These are phyloP conservation scores for Acacia confusa DNA, from an alignment of 306 rosid species.

Conservation along the genomic window DNA sequence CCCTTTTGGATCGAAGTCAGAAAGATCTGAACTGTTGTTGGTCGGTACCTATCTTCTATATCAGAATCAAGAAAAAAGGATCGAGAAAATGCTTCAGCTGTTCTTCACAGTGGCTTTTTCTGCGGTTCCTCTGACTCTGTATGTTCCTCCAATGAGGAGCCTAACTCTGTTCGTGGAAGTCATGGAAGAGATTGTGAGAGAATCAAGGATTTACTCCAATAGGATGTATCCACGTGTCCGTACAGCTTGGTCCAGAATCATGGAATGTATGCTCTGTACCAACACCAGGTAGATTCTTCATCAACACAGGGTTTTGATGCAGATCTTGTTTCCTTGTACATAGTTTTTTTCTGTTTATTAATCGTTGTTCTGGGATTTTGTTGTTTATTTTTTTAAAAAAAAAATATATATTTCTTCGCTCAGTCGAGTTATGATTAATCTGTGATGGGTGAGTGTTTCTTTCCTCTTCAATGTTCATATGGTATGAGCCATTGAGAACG, in stretches of 20 bases:
- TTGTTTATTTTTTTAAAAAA: not conserved
- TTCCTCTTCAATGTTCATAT: not conserved
- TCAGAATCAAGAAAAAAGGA: not conserved
- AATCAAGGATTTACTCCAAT: constrained; percentile 48
- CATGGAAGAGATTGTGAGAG: constrained; percentile 58
- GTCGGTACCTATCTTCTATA: not conserved
- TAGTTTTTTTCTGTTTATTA: not conserved
- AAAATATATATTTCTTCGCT: not conserved
- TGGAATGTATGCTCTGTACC: constrained; percentile 60
- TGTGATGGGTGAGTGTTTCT: not conserved
- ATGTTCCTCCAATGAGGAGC: constrained; percentile 80
- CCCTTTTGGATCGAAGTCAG: not conserved
- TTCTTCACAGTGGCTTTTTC: constrained; percentile 81
- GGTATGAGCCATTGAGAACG: not conserved
- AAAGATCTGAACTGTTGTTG: constrained; percentile 8
- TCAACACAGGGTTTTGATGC: not conserved
- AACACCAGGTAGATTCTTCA: constrained; percentile 50
- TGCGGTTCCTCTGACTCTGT: constrained; percentile 74
- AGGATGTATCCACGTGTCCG: constrained; percentile 66
- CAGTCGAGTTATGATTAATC: not conserved
- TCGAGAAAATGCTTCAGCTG: constrained; percentile 46
- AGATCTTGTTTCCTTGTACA: not conserved
- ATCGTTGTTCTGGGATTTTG: not conserved
- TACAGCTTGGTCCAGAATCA: constrained; percentile 59
- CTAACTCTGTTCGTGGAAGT: constrained; percentile 69